Conservation (phyloP, 805 yeast species). For the Kuraishia hungarica region DNA sequence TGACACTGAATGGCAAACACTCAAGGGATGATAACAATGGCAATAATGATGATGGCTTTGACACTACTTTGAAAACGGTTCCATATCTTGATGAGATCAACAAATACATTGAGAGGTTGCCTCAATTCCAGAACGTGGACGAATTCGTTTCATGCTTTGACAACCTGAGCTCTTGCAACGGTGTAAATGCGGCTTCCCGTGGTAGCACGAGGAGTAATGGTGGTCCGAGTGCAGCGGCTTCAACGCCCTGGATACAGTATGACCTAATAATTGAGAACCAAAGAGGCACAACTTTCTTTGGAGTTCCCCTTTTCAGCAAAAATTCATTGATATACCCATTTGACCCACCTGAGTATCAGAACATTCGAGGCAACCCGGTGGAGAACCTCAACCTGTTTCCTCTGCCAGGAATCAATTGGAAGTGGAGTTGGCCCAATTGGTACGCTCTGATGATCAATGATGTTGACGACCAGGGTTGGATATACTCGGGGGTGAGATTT, state of each 20-base stretch:
- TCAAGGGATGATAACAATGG: background rate
- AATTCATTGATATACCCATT: conserved; percentile 36
- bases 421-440: conserved; percentile 51
- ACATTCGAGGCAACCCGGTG: conserved; percentile 30
- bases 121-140: conserved; percentile 19
- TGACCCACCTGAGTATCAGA: conserved; percentile 44
- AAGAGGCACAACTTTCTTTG: conserved; percentile 43
- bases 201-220: background rate
- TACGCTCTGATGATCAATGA: conserved; percentile 43
- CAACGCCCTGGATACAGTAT: conserved; percentile 8
- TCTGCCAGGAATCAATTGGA: conserved; percentile 42
- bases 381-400: conserved; percentile 24
- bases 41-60: too few species aligned
- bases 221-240: background rate
- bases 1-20: background rate
- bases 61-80: conserved; percentile 6
- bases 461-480: conserved; percentile 54
- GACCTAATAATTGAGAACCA: conserved; percentile 47
- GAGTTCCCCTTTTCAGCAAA: conserved; percentile 39
- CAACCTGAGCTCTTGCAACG: background rate
- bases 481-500: conserved; percentile 34
- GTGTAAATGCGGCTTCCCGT: too few species aligned
- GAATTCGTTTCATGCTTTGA: conserved; percentile 17
- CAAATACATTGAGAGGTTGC: conserved; percentile 16
- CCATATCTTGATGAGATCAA: conserved; percentile 18